Percentiles rank a stretch among this genome's conserved stretches.
phyloP scores from a whole-genome alignment of 495 filamentous ascomycete genomes.

The Usnea hakonensis region DNA sequence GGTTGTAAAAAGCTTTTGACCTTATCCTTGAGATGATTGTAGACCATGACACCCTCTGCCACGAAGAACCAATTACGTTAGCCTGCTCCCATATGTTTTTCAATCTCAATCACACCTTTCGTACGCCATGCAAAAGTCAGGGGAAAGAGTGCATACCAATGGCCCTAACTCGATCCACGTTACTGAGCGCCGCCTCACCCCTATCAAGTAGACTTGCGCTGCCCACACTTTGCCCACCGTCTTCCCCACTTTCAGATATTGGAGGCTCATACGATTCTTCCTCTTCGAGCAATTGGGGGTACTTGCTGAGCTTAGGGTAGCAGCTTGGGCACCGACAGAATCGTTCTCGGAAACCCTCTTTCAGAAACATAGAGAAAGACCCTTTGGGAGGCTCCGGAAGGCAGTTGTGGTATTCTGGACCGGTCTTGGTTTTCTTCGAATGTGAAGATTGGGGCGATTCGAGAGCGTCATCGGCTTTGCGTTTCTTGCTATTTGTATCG shows the following conservation, averaged over 20 bases:
- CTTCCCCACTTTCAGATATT: constrained; percentile 49
- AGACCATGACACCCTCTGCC: constrained; percentile 86
- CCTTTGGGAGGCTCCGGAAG: constrained; percentile 45
- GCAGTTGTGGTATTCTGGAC: constrained; percentile 26
- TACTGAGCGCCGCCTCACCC: constrained; percentile 81
- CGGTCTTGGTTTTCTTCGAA: constrained; percentile 55
- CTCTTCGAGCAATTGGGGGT: constrained; percentile 81
- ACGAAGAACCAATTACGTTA: not conserved
- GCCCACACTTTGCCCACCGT: constrained; percentile 47
- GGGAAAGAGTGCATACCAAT: constrained; percentile 38
- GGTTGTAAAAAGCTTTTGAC: constrained; percentile 86
- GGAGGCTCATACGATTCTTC: constrained; percentile 91
- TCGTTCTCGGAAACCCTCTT: constrained; percentile 62
- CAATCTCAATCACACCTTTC: not conserved
- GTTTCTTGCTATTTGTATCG: constrained; percentile 51
- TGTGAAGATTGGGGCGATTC: constrained; percentile 31
- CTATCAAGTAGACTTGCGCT: constrained; percentile 75
- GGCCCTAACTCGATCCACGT: constrained; percentile 81
- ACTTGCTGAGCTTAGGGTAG: constrained; percentile 59
- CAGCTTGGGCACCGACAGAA: constrained; percentile 73
- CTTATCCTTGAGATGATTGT: constrained; percentile 89
- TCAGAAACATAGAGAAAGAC: constrained; percentile 73
- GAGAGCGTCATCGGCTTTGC: constrained; percentile 61
- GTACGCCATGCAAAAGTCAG: not conserved
- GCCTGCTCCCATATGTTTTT: not conserved